Evolutionary conservation across 2,329 filamentous ascomycete genomes (phyloP), one percentile per base, ranked within the genome.

Genomic region (Fusarium avenaceum): DNA sequence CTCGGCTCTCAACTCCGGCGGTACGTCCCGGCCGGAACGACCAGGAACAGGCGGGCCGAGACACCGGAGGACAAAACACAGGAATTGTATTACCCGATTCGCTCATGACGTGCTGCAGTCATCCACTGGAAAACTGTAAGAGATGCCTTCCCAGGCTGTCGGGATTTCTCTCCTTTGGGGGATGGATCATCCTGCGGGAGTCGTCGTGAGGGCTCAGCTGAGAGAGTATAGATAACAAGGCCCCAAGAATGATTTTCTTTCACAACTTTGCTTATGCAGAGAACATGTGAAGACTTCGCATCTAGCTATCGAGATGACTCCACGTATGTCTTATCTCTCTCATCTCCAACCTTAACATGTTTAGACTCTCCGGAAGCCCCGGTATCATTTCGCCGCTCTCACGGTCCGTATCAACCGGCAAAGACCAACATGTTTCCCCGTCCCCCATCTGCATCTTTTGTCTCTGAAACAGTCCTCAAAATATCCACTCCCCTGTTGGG

Each of bases 341-440:
- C 38, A 7, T 24, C 7, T 7, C 24, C 24, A 24, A 24, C 24
- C 6, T 24, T 32, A 19, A 22, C 42, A 42, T 28, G 22, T 20
- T 38, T 7, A 50, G 9, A 40, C 17, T 30, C 45, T 39, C 65
- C 48, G 43, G 35, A 40, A 35, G 11, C 45, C 35, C 56, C 47
- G 55, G 62, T 43, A 20, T 48, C 20, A 11, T 35, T 20, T 42
- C 39, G 13, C 70, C 71, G 71, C 71, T 67, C 64, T 64, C 63
- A 62, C 71, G 71, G 71, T 71, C 71, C 71, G 71, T 53, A 48
- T 65, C 56, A 57, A 73, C 71, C 71, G 71, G 46, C 54, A 40
- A 44, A 45, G n/a, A 60, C 35, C 35, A 38, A 38, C 35, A 19
- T 38, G 35, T 54, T 59, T 30, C 54, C 35, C 35, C 30, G 13